A percentile compares a stretch with the other conserved stretches of the same genome.
Conservation (phyloP, 73 alveolate species). For the Paramecium tetraurelia region DNA sequence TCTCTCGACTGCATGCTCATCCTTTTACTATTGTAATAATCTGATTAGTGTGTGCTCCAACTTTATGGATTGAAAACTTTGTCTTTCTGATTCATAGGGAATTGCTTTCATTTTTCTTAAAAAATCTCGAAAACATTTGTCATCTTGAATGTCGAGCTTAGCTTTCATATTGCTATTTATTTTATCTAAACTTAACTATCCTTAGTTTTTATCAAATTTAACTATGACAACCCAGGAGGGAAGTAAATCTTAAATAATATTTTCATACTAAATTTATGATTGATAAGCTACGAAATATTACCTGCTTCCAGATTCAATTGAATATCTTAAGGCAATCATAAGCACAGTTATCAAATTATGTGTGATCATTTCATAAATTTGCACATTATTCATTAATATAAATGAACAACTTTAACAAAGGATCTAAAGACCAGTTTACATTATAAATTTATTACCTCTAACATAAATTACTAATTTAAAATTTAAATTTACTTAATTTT, state of each 20-base stretch:
- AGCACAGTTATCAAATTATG: not conserved
- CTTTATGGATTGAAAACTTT: not conserved
- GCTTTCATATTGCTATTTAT: not conserved
- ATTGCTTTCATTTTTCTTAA: not conserved
- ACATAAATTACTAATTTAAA: not conserved
- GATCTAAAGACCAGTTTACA: not conserved
- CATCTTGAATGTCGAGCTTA: not conserved
- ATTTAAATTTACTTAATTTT: not conserved
- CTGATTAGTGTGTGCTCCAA: not conserved
- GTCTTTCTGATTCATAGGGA: not conserved
- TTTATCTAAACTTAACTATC: not conserved
- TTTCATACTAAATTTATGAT: not conserved
- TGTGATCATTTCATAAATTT: not conserved
- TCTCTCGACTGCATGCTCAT: not conserved
- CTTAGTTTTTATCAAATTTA: not conserved
- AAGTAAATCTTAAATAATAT: not conserved
- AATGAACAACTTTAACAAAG: not conserved
- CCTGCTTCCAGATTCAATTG: not conserved
- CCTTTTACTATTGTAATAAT: not conserved
- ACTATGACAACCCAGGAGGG: conserved; percentile 13
- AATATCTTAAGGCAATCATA: not conserved
- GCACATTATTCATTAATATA: not conserved
- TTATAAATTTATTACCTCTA: not conserved
- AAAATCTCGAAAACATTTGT: not conserved
- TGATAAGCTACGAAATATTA: not conserved